phyloP scores from a whole-genome alignment of 2,329 filamentous ascomycete species.

The Aspergillus oerlinghausenensis region DNA sequence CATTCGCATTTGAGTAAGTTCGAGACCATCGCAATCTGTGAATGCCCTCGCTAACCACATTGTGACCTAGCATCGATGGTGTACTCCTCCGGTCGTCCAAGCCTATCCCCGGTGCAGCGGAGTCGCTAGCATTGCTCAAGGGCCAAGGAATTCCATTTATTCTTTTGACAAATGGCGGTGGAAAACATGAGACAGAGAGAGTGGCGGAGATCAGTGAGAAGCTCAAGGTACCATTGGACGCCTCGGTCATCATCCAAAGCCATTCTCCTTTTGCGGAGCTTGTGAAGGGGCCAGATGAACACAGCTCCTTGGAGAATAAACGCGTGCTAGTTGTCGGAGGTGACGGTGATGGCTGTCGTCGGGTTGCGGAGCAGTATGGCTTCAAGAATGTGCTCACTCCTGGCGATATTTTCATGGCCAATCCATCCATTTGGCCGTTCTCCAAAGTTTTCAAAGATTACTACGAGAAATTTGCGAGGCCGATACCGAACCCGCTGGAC shows the following conservation, averaged over 20 bases:
- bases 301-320: conserved; percentile 53
- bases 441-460: conserved; percentile 60
- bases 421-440: conserved; percentile 81
- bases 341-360: conserved; percentile 61
- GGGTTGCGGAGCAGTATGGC: conserved; percentile 69
- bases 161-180: conserved; percentile 91
- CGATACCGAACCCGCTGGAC: conserved; percentile 33
- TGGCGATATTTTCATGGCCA: conserved; percentile 70
- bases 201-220: conserved; percentile 65
- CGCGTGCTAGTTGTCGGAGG: conserved; percentile 73
- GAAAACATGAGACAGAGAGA: conserved; percentile 71
- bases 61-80: conserved; percentile 68
- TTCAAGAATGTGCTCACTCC: conserved; percentile 81
- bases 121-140: conserved; percentile 69
- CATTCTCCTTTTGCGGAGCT: conserved; percentile 84
- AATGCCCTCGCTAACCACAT: conserved; percentile 10
- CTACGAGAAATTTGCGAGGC: conserved; percentile 49
- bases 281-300: conserved; percentile 54
- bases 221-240: conserved; percentile 60
- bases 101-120: conserved; percentile 71
- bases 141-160: conserved; percentile 80
- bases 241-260: conserved; percentile 74
- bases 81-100: conserved; percentile 82
- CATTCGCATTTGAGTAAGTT: conserved; percentile 45
- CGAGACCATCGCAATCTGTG: conserved; percentile 1